phyloP scores from a whole-genome alignment of 2,329 filamentous ascomycete species.

The Diaporthe sp. region DNA sequence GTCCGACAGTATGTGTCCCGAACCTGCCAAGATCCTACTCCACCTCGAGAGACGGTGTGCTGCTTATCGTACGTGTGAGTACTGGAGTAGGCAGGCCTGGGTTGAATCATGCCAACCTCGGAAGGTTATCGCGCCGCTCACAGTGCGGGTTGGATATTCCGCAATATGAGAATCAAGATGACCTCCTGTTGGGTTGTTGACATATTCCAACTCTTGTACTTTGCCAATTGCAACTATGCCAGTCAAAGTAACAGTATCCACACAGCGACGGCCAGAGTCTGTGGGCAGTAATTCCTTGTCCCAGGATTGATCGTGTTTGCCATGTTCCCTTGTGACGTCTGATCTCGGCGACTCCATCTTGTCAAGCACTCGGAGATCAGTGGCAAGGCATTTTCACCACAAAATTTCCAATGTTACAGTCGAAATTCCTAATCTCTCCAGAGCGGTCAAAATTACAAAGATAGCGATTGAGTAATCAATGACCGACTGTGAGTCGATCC shows the following conservation, averaged over 20 bases:
- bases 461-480: neutral
- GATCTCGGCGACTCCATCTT: neutral
- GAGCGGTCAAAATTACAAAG: neutral
- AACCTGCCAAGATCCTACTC: neutral
- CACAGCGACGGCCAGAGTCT: neutral
- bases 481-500: neutral
- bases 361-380: neutral
- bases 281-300: neutral
- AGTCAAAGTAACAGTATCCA: no score
- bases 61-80: neutral
- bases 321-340: neutral
- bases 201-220: neutral
- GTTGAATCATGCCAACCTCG: neutral
- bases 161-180: no score
- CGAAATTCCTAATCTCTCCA: neutral
- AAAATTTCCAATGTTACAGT: neutral
- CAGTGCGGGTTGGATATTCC: neutral
- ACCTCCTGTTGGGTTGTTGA: neutral
- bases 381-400: neutral
- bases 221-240: neutral
- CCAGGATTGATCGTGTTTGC: neutral
- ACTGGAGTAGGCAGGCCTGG: neutral
- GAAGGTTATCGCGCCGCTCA: neutral
- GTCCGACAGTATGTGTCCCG: neutral
- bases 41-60: neutral